phyloP scores from a whole-genome alignment of 345 rosid genomes.

The Trapa bicornis region DNA sequence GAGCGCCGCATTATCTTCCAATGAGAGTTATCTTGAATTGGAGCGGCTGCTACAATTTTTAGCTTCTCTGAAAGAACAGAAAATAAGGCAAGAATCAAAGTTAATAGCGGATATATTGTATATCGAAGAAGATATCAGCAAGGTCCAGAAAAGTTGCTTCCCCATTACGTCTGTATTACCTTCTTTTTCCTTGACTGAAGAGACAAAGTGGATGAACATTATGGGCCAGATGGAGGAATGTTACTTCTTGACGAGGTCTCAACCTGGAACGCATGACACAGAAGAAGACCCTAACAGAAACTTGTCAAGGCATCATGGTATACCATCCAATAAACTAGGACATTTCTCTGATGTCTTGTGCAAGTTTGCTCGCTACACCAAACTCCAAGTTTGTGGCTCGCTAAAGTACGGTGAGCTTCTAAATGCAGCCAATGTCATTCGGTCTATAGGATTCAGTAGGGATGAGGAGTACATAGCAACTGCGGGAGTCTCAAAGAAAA shows the following conservation, averaged over 20 bases:
- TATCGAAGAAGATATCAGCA: constrained; percentile 62
- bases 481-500: constrained; percentile 84
- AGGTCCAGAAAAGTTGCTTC: constrained; percentile 40
- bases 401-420: constrained; percentile 63
- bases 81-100: constrained; percentile 49
- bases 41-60: constrained; percentile 62
- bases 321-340: constrained; percentile 36
- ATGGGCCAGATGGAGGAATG: constrained; percentile 62
- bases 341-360: constrained; percentile 63
- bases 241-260: constrained; percentile 62
- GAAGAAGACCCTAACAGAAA: constrained; percentile 26
- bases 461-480: constrained; percentile 72
- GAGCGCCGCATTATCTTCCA: constrained; percentile 17
- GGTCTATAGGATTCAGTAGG: constrained; percentile 69
- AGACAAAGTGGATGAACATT: constrained; percentile 42
- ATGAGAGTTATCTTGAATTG: constrained; percentile 37
- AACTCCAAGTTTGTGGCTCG: constrained; percentile 62
- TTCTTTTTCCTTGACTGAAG: constrained; percentile 24
- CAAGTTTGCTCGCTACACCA: constrained; percentile 65
- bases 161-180: constrained; percentile 12
- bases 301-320: constrained; percentile 25
- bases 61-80: constrained; percentile 40
- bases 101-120: constrained; percentile 41
- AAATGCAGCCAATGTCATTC: constrained; percentile 66
- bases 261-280: constrained; percentile 24